Percentiles rank a stretch among this genome's conserved stretches.
These are phyloP conservation scores for Detonula confervacea DNA, from an alignment of 352 stramenopile genomes.

Conservation along the genomic window DNA sequence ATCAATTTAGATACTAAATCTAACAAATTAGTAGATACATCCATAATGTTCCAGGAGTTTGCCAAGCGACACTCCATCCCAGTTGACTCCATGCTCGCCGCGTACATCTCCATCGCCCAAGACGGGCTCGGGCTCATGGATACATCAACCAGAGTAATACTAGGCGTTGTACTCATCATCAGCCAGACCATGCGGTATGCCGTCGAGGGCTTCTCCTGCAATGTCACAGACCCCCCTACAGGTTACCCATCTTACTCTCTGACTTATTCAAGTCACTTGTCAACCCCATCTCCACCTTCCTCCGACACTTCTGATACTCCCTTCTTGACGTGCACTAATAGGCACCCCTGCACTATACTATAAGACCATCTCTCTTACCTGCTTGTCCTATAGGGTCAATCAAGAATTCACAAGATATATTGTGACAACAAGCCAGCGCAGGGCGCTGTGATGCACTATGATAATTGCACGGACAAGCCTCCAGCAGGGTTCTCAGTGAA, in stretches of 20 bases:
- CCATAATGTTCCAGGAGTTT: too few relatives aligned
- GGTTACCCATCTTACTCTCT: background rate
- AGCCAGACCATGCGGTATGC: background rate
- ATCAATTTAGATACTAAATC: too few relatives aligned
- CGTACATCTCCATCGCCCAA: constrained; percentile 4
- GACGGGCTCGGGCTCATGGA: constrained; percentile 18
- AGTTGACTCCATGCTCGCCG: background rate
- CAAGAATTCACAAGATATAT: background rate
- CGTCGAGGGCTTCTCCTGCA: background rate
- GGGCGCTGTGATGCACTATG: too few relatives aligned
- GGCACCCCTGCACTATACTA: too few relatives aligned
- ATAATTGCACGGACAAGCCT: background rate
- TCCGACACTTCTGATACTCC: background rate
- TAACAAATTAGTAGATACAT: too few relatives aligned
- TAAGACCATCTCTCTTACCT: too few relatives aligned
- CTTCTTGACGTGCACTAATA: background rate
- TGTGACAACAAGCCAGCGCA: background rate
- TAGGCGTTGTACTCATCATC: constrained; percentile 28
- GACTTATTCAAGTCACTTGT: background rate
- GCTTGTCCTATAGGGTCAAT: background rate
- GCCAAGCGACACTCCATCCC: constrained; percentile 3
- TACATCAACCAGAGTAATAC: constrained; percentile 6
- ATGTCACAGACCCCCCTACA: background rate
- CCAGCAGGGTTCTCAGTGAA: background rate
- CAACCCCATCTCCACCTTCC: constrained; percentile 4